A percentile compares a stretch with the other conserved stretches of the same genome.
These are phyloP conservation scores for Yamadazyma akitaensis DNA, from an alignment of 805 yeast species.

Conservation along the genomic window DNA sequence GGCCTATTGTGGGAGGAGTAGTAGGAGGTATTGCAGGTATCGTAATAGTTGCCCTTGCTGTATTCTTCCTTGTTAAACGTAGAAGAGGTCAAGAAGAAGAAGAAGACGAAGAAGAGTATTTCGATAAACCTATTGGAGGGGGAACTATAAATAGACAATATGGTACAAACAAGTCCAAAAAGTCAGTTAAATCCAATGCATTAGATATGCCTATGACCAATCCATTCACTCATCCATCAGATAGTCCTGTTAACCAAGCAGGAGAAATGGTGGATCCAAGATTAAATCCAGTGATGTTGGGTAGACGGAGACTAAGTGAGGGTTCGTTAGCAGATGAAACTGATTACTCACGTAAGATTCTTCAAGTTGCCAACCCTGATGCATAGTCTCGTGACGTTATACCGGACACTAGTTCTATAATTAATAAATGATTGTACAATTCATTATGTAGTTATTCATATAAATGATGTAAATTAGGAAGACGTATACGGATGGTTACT, in stretches of 20 bases:
- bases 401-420: not conserved
- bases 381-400: not conserved
- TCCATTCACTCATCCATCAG: slow-evolving; percentile 64
- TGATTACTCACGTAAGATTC: slow-evolving; percentile 73
- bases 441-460: not conserved
- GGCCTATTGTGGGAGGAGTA: slow-evolving; percentile 44
- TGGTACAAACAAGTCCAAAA: slow-evolving; percentile 17
- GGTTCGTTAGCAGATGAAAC: slow-evolving; percentile 86
- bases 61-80: slow-evolving; percentile 32
- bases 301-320: slow-evolving; percentile 78
- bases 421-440: slow-evolving; percentile 4
- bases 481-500: too few relatives aligned
- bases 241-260: slow-evolving; percentile 15
- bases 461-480: too few relatives aligned
- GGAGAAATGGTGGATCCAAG: slow-evolving; percentile 52
- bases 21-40: slow-evolving; percentile 41
- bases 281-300: slow-evolving; percentile 72
- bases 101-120: slow-evolving; percentile 31
- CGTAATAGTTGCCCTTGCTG: slow-evolving; percentile 19
- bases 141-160: slow-evolving; percentile 15
- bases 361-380: slow-evolving; percentile 89
- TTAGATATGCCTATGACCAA: slow-evolving; percentile 46
- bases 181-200: slow-evolving; percentile 21
- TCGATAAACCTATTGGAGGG: slow-evolving; percentile 24
- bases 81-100: slow-evolving; percentile 32